phyloP scores from a whole-genome alignment of 1,284 basidiomycete genomes.

The Marasmius fiardii region DNA sequence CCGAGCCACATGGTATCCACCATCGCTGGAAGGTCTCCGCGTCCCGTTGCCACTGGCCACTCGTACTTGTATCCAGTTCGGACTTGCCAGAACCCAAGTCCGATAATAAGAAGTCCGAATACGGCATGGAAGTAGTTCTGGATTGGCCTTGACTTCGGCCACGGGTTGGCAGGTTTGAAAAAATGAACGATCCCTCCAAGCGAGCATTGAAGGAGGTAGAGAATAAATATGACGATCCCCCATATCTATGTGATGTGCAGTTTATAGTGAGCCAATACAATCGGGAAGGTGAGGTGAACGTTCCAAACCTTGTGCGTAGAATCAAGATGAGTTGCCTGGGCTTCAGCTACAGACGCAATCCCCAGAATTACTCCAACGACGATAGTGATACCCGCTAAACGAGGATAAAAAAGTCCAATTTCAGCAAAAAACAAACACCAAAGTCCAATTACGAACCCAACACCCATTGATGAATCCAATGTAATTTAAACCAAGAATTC shows the following conservation, averaged over 20 bases:
- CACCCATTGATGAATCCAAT: constrained; percentile 46
- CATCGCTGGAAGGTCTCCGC: constrained; percentile 31
- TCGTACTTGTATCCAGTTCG: constrained; percentile 43
- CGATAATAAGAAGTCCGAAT: constrained; percentile 48
- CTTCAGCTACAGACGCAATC: constrained; percentile 39
- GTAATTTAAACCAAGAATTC: constrained; percentile 52
- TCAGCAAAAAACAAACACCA: no score
- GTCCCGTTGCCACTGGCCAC: constrained; percentile 43
- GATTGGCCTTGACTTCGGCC: constrained; percentile 34
- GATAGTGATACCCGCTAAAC: constrained; percentile 46
- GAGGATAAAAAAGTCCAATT: constrained; percentile 7
- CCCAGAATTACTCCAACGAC: constrained; percentile 49
- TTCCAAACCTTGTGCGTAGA: constrained; percentile 47
- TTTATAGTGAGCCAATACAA: constrained; percentile 2
- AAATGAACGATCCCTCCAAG: constrained; percentile 62
- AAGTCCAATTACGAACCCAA: constrained; percentile 39
- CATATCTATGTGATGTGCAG: constrained; percentile 34
- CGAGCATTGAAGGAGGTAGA: constrained; percentile 55
- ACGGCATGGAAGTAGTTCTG: constrained; percentile 62
- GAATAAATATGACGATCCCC: constrained; percentile 55
- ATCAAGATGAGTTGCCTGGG: constrained; percentile 33
- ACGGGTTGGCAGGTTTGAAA: constrained; percentile 36
- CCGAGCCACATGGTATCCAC: constrained; percentile 45
- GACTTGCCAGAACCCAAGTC: constrained; percentile 51
- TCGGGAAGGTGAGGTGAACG: constrained; percentile 2